Evolutionary conservation across 1,139 yeast species (phyloP).

Genomic region (Meyerozyma carpophila): DNA sequence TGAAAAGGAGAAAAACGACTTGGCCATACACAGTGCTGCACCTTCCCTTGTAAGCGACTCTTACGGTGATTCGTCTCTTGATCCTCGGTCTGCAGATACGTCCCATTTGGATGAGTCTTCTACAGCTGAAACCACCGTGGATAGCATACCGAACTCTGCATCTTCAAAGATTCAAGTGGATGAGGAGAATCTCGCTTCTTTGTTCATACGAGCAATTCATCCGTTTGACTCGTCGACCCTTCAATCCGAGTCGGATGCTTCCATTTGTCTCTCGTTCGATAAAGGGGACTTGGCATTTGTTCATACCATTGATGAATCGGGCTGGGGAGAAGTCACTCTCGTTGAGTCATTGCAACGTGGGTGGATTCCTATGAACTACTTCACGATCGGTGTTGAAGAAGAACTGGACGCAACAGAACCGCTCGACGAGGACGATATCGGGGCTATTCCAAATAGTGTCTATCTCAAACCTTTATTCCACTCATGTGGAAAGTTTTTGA

Average conservation of each 20-base stretch:
- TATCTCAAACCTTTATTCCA: constrained; percentile 61
- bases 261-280: constrained; percentile 79
- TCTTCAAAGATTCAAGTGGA: constrained; percentile 10
- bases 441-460: constrained; percentile 29
- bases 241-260: constrained; percentile 60
- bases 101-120: constrained; percentile 3
- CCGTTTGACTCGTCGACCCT: constrained; percentile 70
- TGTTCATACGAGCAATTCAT: constrained; percentile 65
- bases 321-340: constrained; percentile 96
- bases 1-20: constrained; percentile 14
- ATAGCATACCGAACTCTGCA: constrained; percentile 6
- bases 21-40: constrained; percentile 8
- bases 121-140: constrained; percentile 1
- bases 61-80: constrained; percentile 13
- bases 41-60: constrained; percentile 15
- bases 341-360: constrained; percentile 71
- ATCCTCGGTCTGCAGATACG: constrained; percentile 11
- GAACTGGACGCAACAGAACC: constrained; percentile 10
- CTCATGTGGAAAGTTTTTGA: constrained; percentile 70
- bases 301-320: constrained; percentile 85
- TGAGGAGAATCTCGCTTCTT: constrained; percentile 38
- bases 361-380: constrained; percentile 96
- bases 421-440: constrained; percentile 16
- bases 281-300: constrained; percentile 80
- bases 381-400: constrained; percentile 53